These are phyloP conservation scores for Penicillium soppii DNA, from an alignment of 495 filamentous ascomycete genomes.

Conservation along the genomic window DNA sequence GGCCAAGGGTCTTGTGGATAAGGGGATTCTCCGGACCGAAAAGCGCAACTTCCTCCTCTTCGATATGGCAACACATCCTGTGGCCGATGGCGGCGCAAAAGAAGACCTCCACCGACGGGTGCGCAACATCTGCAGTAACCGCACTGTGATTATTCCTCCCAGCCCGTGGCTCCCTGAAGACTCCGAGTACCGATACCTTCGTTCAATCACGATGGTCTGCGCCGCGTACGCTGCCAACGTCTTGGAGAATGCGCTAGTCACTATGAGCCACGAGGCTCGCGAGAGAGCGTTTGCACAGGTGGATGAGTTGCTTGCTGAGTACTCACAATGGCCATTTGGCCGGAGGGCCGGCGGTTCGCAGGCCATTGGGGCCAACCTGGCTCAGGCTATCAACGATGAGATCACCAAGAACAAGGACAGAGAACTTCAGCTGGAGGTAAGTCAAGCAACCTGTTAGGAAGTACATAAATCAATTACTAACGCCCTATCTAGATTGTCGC, in stretches of 20 bases:
- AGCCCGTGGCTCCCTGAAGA: slow-evolving; percentile 89
- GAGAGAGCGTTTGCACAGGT: slow-evolving; percentile 96
- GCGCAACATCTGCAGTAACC: slow-evolving; percentile 86
- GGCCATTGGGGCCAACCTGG: slow-evolving; percentile 89
- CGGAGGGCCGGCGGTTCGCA: slow-evolving; percentile 69
- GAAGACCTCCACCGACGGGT: slow-evolving; percentile 93
- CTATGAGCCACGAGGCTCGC: slow-evolving; percentile 87
- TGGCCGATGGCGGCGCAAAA: slow-evolving; percentile 94
- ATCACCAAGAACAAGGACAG: slow-evolving; percentile 81
- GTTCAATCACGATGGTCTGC: slow-evolving; percentile 94
- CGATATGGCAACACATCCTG: slow-evolving; percentile 99
- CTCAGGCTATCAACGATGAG: slow-evolving; percentile 85
- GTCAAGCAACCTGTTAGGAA: slow-evolving; percentile 15
- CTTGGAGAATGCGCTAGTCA: slow-evolving; percentile 92
- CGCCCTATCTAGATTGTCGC: slow-evolving; percentile 72
- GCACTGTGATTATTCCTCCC: slow-evolving; percentile 84
- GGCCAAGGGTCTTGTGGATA: slow-evolving; percentile 97
- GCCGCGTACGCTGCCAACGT: slow-evolving; percentile 98
- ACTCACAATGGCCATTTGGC: slow-evolving; percentile 94
- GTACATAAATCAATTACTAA: slow-evolving; percentile 19
- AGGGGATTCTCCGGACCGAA: slow-evolving; percentile 96
- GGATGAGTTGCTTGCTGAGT: slow-evolving; percentile 92
- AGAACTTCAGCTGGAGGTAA: slow-evolving; percentile 91
- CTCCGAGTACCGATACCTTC: slow-evolving; percentile 85
- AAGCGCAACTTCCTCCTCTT: slow-evolving; percentile 99